Evolutionary conservation across 2,329 filamentous ascomycete species (phyloP), one percentile per base, ranked within the genome.

Genomic region (Ceratocystis ficicola): DNA sequence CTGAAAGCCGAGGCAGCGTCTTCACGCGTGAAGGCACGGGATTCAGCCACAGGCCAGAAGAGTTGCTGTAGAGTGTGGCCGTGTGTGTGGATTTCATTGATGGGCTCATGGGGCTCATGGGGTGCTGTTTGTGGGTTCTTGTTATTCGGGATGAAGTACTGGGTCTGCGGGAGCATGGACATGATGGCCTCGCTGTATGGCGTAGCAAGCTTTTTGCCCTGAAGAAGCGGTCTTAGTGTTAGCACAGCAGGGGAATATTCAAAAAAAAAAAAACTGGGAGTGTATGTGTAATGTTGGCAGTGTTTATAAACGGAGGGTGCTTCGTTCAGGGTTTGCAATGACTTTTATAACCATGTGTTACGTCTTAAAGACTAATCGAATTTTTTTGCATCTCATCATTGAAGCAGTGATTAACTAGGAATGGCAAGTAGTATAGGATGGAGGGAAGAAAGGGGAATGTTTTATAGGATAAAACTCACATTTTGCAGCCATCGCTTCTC

Each of bases 281-380:
- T 41, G 36, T 4, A 41, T 41, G 36, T 12, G 12, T 41, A 41
- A 41, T 41, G 36, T 4, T 12, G 4, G 3, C 10, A 41, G 10
- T 41, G 12, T 41, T 15, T 12, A 15, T 41, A 15, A 15, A 41
- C 4, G 36, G 15, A 12, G 67, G 17, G 62, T 67, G 65, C 68
- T 68, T 65, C 41, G 66, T 68, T 90, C 87, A 90, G 87, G 84
- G 87, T 81, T 84, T 81, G 83, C 81, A 86, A 86, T 81, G 83
- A 83, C 79, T 79, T 83, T 82, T 87, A 80, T 93, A 93, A 96
- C 89, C 90, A 94, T 86, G 81, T 85, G 75, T 67, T 79, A 76
- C 86, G 92, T 97, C 92, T 96, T 96, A 82, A 95, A 96, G 93
- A 97, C 93, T 96, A 96, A 97, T 96, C 93, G 93, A 88, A 87